Base-by-base conservation (phyloP, 352 stramenopile species). In the Globisporangium mamillatum region DNA sequence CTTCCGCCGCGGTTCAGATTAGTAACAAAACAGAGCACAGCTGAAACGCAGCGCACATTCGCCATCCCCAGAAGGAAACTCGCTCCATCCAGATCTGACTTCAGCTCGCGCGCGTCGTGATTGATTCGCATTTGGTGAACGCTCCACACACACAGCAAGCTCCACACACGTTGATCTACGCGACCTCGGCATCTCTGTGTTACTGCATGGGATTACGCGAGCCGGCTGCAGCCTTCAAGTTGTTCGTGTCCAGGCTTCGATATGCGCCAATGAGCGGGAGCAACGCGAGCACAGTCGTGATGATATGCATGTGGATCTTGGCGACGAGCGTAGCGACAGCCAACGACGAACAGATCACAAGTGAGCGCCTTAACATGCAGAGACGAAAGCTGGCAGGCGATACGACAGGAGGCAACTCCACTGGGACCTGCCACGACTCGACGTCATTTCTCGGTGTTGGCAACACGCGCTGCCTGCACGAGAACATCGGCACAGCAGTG, bases 391-490 rank as follows among this genome's bases (percentile, higher is more conserved):
- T 62, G 2, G 27, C 48, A 7, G 38, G 62, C n/a, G 62, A 62
- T 50, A 18, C 27, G 20, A 32, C 32, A 24, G 36, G 5, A 24
- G 8, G 16, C 36, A 25, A 22, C 7, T 56, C 38, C 4, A 55
- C 4, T n/a, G 63, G 46, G 10, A 59, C 76, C 3, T 93, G 87
- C 62, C 72, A 85, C 66, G 77, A 84, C 38, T 68, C 75, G 5
- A 70, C 58, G 16, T 89, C 86, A 44, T 96, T 96, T 67, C 70
- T 96, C 8, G 88, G 88, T 22, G 88, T 96, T 2, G 88, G 83
- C 57, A 96, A 96, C 72, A 80, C 81, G 4, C 62, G 79, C n/a
- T 96, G 88, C 50, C 70, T 96, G 55, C 75, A 93, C 57, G 67
- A 82, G 24, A 92, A 96, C 72, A 52, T 96, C 20, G 69, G 70